Evolutionary conservation across 73 alveolate genomes (phyloP).

Genomic region (Stentor roeselii): DNA sequence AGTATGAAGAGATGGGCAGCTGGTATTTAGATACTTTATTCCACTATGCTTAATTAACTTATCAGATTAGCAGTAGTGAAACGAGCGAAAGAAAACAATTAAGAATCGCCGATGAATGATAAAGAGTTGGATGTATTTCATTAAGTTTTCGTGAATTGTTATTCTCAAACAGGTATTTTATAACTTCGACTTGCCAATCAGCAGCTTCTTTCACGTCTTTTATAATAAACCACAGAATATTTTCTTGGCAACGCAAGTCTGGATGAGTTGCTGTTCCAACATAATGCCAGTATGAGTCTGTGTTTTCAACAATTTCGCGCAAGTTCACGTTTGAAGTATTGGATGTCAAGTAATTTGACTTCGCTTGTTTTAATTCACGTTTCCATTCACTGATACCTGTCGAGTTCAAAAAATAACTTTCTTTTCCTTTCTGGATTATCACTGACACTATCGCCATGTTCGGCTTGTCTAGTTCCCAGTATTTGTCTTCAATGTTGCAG

Average conservation of each 20-base stretch:
- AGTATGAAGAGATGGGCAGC: conserved; percentile 79
- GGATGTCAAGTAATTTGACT: neutral
- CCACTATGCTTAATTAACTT: neutral
- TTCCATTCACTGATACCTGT: neutral
- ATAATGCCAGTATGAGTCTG: neutral
- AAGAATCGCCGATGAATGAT: conserved; percentile 7
- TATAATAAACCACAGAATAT: conserved; percentile 3
- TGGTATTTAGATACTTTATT: neutral
- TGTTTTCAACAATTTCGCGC: conserved; percentile 3
- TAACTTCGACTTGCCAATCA: conserved; percentile 1
- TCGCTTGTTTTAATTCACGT: neutral
- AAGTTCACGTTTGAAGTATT: conserved; percentile 5
- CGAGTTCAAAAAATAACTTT: conserved; percentile 7
- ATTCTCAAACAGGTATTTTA: neutral
- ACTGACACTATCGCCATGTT: conserved; percentile 20
- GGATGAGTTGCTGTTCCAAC: conserved; percentile 11
- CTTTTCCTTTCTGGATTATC: conserved; percentile 7
- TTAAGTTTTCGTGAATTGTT: neutral
- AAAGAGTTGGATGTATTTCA: neutral
- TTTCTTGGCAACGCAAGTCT: neutral
- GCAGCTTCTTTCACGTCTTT: neutral
- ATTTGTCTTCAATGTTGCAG: neutral
- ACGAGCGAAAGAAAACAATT: conserved; percentile 6
- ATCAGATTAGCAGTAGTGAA: too few relatives aligned
- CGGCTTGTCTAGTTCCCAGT: conserved; percentile 24